Evolutionary conservation across 208 protist species (phyloP), one percentile per base, ranked within the genome.

Genomic region (Trypanosoma melophagium): DNA sequence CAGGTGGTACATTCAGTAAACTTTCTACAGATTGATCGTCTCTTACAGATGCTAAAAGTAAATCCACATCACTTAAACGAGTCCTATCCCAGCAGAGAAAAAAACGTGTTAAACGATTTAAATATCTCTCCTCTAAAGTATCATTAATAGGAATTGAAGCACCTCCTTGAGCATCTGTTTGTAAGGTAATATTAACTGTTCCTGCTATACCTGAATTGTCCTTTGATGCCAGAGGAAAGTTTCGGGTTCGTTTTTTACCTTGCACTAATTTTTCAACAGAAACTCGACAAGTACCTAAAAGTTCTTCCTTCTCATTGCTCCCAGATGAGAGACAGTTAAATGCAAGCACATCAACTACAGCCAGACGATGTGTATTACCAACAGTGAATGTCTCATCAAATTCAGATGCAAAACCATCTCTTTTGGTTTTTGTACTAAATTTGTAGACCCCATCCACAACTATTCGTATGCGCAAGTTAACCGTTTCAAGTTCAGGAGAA

Each of bases 311-410:
- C 10, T 35, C 62, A 41, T 17, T 63, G 28, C 21, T 19, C 0
- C 35, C 65, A 13, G 25, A 14, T 24, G 42, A 22, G 58, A 47
- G n/a, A 38, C 62, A 54, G 69, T 89, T 69, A 61, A 88, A 90
- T 21, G 89, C 77, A 2, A 69, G 67, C 0, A 93, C 59, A 62
- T 93, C 80, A 54, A 96, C 75, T 38, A 87, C 71, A 14, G 90
- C 86, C 13, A 92, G 65, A 42, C 81, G 83, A 60, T 96, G 85
- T 14, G 86, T 93, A 68, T 92, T 92, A 60, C 79, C 86, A 0
- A 93, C 82, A 22, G 79, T 57, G 52, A 96, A 96, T 22, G 71
- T 83, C n/a, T 92, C 85, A 41, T 83, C 63, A 62, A 81, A 96
- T 14, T 50, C 17, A 8, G 83, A 70, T 1, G 22, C 44, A 63